These are phyloP conservation scores for Talaromyces piceae DNA, from an alignment of 2,329 filamentous ascomycete species.

Conservation along the genomic window DNA sequence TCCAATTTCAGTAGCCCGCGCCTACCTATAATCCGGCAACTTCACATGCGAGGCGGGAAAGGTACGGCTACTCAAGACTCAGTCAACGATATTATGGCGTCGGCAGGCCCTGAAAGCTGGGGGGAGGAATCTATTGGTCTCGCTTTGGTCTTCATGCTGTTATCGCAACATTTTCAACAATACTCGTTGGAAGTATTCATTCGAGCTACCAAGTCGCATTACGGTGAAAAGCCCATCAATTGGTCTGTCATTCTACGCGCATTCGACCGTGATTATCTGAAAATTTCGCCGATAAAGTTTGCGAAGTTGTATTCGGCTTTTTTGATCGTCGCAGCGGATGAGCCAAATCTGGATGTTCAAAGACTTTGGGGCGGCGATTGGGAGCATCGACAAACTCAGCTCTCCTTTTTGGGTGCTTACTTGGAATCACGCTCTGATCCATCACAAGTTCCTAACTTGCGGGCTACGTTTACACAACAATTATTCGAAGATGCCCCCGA, in stretches of 20 bases:
- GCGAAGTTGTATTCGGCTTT: constrained; percentile 72
- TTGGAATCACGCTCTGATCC: constrained; percentile 73
- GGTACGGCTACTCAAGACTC: constrained; percentile 70
- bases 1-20: constrained; percentile 36
- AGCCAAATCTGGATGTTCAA: constrained; percentile 70
- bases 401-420: constrained; percentile 90
- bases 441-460: constrained; percentile 72
- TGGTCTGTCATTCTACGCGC: constrained; percentile 65
- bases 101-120: constrained; percentile 56
- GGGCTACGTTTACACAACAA: constrained; percentile 63
- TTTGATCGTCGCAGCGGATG: constrained; percentile 58
- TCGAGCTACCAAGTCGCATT: constrained; percentile 49
- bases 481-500: constrained; percentile 57
- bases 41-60: constrained; percentile 67
- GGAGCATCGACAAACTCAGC: constrained; percentile 76
- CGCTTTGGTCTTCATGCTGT: constrained; percentile 65
- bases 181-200: constrained; percentile 63
- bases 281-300: constrained; percentile 73
- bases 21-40: constrained; percentile 49
- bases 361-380: constrained; percentile 83
- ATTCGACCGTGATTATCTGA: constrained; percentile 73
- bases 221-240: constrained; percentile 50
- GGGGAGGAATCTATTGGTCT: constrained; percentile 75
- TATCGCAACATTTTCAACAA: constrained; percentile 53
- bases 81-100: constrained; percentile 52